phyloP scores from a whole-genome alignment of 805 yeast species.

The Kluyveromyces siamensis region DNA sequence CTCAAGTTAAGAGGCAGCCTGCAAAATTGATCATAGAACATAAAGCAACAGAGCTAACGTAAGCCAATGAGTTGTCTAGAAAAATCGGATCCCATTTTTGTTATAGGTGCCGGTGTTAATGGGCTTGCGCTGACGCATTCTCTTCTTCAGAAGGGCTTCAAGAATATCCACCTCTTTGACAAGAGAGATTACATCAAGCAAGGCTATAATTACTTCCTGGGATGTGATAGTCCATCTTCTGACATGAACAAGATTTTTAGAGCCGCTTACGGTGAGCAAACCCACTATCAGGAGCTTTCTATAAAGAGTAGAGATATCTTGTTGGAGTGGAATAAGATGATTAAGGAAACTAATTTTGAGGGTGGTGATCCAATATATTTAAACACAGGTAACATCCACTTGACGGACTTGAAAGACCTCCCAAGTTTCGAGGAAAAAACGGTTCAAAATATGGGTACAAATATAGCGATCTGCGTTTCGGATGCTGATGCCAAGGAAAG shows the following conservation, averaged over 20 bases:
- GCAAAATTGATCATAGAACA: too few species aligned
- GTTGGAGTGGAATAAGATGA: constrained; percentile 19
- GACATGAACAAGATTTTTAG: constrained; percentile 34
- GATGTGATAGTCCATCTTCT: constrained; percentile 34
- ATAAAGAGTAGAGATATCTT: constrained; percentile 13
- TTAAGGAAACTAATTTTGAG: constrained; percentile 16
- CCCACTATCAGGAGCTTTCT: constrained; percentile 24
- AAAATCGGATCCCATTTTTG: too few species aligned
- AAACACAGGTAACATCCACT: constrained; percentile 20
- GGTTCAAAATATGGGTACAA: constrained; percentile 10
- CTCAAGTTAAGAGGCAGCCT: too few species aligned
- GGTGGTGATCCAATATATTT: constrained; percentile 19
- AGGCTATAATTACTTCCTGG: constrained; percentile 27
- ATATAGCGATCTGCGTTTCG: constrained; percentile 11
- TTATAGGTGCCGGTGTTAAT: too few species aligned
- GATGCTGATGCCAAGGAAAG: constrained; percentile 15
- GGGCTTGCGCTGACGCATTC: too few species aligned
- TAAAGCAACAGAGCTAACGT: too few species aligned
- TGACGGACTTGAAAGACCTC: constrained; percentile 14
- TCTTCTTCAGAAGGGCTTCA: too few species aligned
- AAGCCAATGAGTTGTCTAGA: too few species aligned
- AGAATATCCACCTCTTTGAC: constrained; percentile 14
- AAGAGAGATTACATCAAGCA: constrained; percentile 25
- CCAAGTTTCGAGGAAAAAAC: constrained; percentile 17
- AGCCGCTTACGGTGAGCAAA: constrained; percentile 31